Base-by-base conservation (phyloP, 352 stramenopile genomes). In the Globisporangium okanoganense region DNA sequence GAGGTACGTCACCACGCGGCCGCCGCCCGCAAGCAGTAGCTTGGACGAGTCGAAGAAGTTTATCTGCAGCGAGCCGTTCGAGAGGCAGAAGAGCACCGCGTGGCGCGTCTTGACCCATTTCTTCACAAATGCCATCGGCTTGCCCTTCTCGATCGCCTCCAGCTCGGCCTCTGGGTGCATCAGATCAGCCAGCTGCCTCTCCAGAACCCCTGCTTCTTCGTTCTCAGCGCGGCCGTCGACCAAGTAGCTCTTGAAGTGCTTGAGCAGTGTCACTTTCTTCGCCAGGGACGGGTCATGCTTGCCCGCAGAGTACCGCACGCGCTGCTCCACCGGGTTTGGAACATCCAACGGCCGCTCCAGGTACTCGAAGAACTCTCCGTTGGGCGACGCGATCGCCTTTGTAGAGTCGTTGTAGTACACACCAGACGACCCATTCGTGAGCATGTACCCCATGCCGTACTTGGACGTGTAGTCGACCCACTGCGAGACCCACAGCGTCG, bases 341-440 rank as follows among this genome's bases (percentile, higher is more conserved):
- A 82, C 60, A 33, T 74, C 76, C 35, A 76, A 71, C 13, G 73
- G 82, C 13, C 97, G 84, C 65, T 99, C 96, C 60, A 99, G 87
- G 75, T 99, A 99, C 64, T 98, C 81, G 61, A 99, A 98, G 3
- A 70, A 67, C 22, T 87, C 81, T 2, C 84, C 84, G 51, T 96
- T 71, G 2, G 90, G 58, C n/a, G 94, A 91, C 9, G 97, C 75
- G 47, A 99, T 88, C 33, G 98, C 96, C 71, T 99, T 99, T 13
- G 96, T 99, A 16, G 95, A 98, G 74, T 99, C 97, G 69, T 99
- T 99, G 64, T 99, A 99, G 71, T 99, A 99, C 8, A 99, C 97
- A 52, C 97, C 93, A 0, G 90, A 86, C 33, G 73, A 92, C 47
- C 96, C 95, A 78, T 98, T 97, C 53, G 94, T 98, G 10, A 99